A percentile compares a stretch with the other conserved stretches of the same genome.
Evolutionary conservation across 225 moss, liverwort and hornwort genomes (phyloP).

Genomic region (Pleurozium schreberi): DNA sequence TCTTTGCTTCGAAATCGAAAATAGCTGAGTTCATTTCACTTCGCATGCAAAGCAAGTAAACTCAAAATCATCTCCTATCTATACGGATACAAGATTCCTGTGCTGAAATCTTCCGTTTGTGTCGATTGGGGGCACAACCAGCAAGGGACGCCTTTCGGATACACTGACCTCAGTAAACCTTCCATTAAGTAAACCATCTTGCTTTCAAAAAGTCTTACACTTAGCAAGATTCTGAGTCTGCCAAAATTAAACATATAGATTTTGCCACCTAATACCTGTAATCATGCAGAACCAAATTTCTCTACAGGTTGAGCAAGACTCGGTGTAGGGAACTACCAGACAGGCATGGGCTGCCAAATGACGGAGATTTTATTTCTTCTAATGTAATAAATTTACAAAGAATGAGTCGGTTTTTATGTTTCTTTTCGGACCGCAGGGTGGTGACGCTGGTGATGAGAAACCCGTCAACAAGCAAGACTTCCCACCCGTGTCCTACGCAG

Average conservation of each 20-base stretch:
- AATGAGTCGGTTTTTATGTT: neutral
- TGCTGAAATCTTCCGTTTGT: neutral
- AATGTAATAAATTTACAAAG: neutral
- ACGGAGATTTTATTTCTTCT: neutral
- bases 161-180: neutral
- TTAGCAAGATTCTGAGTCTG: neutral
- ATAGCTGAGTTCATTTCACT: neutral
- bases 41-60: neutral
- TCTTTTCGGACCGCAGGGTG: neutral
- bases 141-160: neutral
- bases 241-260: neutral
- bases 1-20: neutral
- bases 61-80: neutral
- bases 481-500: constrained; percentile 7
- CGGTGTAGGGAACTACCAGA: neutral
- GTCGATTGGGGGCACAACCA: neutral
- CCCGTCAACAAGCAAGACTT: constrained; percentile 9
- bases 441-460: constrained; percentile 13
- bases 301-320: neutral
- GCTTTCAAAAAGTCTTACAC: neutral
- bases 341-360: neutral
- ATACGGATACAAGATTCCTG: neutral
- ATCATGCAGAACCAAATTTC: neutral
- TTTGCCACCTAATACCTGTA: neutral
- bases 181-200: too few relatives aligned